These are phyloP conservation scores for Phytophthora lateralis DNA, from an alignment of 352 stramenopile genomes.

Conservation along the genomic window DNA sequence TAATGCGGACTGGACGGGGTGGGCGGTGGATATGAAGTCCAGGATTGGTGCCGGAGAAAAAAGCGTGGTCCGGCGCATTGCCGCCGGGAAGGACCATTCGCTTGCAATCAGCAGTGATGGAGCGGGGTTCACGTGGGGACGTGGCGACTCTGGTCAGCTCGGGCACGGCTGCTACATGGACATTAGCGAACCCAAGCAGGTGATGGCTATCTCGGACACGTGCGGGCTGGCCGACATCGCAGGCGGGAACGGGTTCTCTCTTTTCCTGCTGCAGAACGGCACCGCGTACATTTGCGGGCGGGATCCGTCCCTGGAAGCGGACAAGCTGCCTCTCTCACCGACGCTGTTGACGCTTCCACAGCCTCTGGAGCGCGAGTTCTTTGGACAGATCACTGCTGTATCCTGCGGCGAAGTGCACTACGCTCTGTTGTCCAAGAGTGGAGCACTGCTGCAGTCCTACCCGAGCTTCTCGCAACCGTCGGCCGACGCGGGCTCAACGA, in stretches of 20 bases:
- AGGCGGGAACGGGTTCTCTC: slow-evolving; percentile 45
- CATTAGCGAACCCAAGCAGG: slow-evolving; percentile 55
- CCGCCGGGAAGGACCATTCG: slow-evolving; percentile 70
- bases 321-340: slow-evolving; percentile 35
- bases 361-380: slow-evolving; percentile 23
- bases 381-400: slow-evolving; percentile 32
- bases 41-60: slow-evolving; percentile 22
- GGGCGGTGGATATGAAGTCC: slow-evolving; percentile 41
- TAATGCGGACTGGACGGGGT: slow-evolving; percentile 44
- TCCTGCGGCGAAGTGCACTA: slow-evolving; percentile 56
- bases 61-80: slow-evolving; percentile 54
- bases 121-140: slow-evolving; percentile 71
- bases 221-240: slow-evolving; percentile 36
- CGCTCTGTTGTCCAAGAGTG: slow-evolving; percentile 35
- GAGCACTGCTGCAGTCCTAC: slow-evolving; percentile 36
- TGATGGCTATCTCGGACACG: slow-evolving; percentile 41
- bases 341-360: slow-evolving; percentile 29
- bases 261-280: slow-evolving; percentile 44
- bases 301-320: slow-evolving; percentile 34
- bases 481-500: slow-evolving; percentile 12
- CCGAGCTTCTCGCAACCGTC: slow-evolving; percentile 14
- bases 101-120: slow-evolving; percentile 61
- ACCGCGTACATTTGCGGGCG: slow-evolving; percentile 40
- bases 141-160: slow-evolving; percentile 67
- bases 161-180: slow-evolving; percentile 73